Base-by-base conservation (phyloP, 495 filamentous ascomycete species). In the Lepidopterella palustris region DNA sequence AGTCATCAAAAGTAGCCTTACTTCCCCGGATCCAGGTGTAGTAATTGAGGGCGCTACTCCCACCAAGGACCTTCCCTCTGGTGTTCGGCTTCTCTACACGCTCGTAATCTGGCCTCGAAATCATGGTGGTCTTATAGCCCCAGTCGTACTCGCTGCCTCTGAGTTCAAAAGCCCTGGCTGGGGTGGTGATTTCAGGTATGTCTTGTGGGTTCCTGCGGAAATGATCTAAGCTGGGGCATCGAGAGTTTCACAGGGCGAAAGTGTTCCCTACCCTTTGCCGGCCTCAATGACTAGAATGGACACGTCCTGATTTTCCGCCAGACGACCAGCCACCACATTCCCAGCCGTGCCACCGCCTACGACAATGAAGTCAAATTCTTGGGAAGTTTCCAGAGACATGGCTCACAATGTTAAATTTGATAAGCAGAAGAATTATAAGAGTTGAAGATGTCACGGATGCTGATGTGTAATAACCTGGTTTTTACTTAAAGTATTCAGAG, bases 41-140 rank as follows among this genome's bases (percentile, higher is more conserved):
- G 63, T 79, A 81, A 59, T 84, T 83, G 57, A 77, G 60, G 25
- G 70, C 76, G 3, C 73, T 78, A 13, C 75, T 78, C 8, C 80
- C 82, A 39, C 81, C 82, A 3, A 84, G 74, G 2, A 73, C 72
- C 57, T 79, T 80, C 8, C 82, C 82, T 15, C 80, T 76, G 20
- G 78, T 78, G 58, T 53, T 84, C 32, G 80, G 82, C 71, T 84
- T 85, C 67, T 85, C 82, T 31, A 85, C 66, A 5, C 82, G 80
- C 53, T 78, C 77, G 65, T 84, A 85, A 57, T 85, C 82, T 15
- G 78, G 76, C 5, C 81, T 76, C 55, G 82, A 77, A 70, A 86
- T 77, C 76, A 86, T 79, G 26, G 80, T 83, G 0, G 80, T 80
- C 72, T 86, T 84, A 74, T 83, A 85, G 1, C 68, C 73, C 82